These are phyloP conservation scores for Ustilago bromivora DNA, from an alignment of 1,284 basidiomycete species.

Conservation along the genomic window DNA sequence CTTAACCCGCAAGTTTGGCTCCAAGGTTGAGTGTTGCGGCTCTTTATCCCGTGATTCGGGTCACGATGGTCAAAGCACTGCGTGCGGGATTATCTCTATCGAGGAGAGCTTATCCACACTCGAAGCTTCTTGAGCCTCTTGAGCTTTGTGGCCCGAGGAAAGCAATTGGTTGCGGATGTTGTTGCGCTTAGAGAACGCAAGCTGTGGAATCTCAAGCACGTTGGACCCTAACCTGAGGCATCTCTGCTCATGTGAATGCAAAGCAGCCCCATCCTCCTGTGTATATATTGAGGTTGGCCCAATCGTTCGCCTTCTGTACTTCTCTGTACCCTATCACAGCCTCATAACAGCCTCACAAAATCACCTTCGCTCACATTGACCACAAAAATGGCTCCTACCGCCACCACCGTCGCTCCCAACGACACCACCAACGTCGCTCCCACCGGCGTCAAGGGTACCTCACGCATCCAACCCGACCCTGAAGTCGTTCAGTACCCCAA, in stretches of 20 bases:
- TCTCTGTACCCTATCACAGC: not conserved
- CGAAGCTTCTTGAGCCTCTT: not conserved
- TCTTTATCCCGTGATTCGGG: not conserved
- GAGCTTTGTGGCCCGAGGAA: not conserved
- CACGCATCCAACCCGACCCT: slow-evolving; percentile 62
- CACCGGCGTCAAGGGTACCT: slow-evolving; percentile 31
- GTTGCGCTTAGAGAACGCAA: not conserved
- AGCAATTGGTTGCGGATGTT: not conserved
- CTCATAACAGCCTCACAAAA: not conserved
- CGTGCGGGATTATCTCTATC: not conserved
- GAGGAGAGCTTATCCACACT: not conserved
- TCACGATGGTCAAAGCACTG: not conserved
- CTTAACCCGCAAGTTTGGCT: not conserved
- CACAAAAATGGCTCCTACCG: slow-evolving; percentile 50
- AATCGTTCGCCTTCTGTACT: not conserved
- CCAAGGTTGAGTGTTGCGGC: not conserved
- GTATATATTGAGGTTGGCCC: not conserved
- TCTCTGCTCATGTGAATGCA: not conserved
- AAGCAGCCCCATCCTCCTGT: not conserved
- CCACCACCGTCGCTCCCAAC: slow-evolving; percentile 40
- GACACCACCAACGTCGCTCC: slow-evolving; percentile 24
- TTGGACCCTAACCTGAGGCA: slow-evolving; percentile 2
- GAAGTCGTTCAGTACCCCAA: slow-evolving; percentile 61
- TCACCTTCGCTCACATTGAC: not conserved
- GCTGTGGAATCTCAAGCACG: not conserved